Evolutionary conservation across 108 stramenopile species (phyloP), one percentile per base, ranked within the genome.

Genomic region (Cyclotella cryptica): DNA sequence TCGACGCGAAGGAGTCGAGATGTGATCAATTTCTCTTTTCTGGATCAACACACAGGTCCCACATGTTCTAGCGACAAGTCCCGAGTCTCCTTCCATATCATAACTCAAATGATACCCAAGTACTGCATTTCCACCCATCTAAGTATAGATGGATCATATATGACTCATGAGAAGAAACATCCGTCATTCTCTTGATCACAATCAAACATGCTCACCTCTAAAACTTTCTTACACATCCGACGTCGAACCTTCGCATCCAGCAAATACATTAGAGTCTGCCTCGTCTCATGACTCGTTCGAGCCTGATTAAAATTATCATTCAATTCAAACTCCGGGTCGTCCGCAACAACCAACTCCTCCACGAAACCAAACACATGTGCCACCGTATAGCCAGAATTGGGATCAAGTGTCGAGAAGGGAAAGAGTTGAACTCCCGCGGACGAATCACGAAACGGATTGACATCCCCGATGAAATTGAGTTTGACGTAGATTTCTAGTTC

Each of bases 81-180:
- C 98, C 27, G 93, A 92, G 76, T 98, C 97, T 18, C 98, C 98
- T 86, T 99, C 98, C 62, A 98, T 91, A 79, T 99, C 98, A 72
- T 98, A 97, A 66, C 92, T 89, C 59, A 95, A 88, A 54, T 89
- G 72, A 73, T 97, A 97, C 3, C 93, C 97, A 26, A 98, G 65
- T 3, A 98, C 94, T 60, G 97, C 97, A 71, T 98, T 98, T 26
- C 92, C 95, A 3, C 94, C 98, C 84, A 95, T 89, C 44, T 61
- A 17, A 9, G 5, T 30, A 29, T 30, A 18, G 84, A 84, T 15
- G 55, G 57, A 54, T 59, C 35, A 52, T 22, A n/a, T n/a, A n/a
- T n/a, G n/a, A n/a, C n/a, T n/a, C n/a, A n/a, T n/a, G n/a, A n/a
- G n/a, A n/a, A n/a, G n/a, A n/a, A n/a, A n/a, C n/a, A n/a, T n/a